Evolutionary conservation across 2,329 filamentous ascomycete genomes (phyloP).

Genomic region (Fusarium fujikuroi): DNA sequence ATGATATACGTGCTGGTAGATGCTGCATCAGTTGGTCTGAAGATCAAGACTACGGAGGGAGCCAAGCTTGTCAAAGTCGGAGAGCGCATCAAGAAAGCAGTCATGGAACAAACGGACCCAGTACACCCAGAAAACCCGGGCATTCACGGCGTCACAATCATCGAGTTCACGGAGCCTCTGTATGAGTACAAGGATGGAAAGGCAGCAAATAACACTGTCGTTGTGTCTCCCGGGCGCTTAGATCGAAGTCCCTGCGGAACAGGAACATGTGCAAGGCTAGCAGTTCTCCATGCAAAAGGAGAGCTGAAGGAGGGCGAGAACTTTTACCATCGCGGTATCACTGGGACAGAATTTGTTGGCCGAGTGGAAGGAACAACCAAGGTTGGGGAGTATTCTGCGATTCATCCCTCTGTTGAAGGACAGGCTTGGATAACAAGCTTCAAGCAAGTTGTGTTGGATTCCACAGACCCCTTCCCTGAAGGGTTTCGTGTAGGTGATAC

Average conservation of each 20-base stretch:
- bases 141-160: conserved; percentile 25
- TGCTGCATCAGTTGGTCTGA: conserved; percentile 16
- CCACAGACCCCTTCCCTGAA: conserved; percentile 24
- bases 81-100: conserved; percentile 29
- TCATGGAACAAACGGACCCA: conserved; percentile 14
- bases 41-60: conserved; percentile 23
- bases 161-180: conserved; percentile 30
- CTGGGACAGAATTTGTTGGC: conserved; percentile 26
- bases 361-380: conserved; percentile 1
- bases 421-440: conserved; percentile 33
- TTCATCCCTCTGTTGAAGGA: conserved; percentile 21
- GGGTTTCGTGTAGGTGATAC: conserved; percentile 27
- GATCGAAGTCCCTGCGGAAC: conserved; percentile 33
- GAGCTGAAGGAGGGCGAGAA: conserved; percentile 17
- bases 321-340: conserved; percentile 21
- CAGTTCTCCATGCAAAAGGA: conserved; percentile 22
- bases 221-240: conserved; percentile 24
- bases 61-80: conserved; percentile 23
- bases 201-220: conserved; percentile 21
- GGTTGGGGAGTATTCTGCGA: conserved; percentile 14
- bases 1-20: conserved; percentile 36
- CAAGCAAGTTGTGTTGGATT: conserved; percentile 27
- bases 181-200: conserved; percentile 11
- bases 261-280: conserved; percentile 28
- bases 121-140: conserved; percentile 25